Percentiles rank a stretch among this genome's conserved stretches.
phyloP scores from a whole-genome alignment of 305 asterid species.

The Fraxinus sp. region DNA sequence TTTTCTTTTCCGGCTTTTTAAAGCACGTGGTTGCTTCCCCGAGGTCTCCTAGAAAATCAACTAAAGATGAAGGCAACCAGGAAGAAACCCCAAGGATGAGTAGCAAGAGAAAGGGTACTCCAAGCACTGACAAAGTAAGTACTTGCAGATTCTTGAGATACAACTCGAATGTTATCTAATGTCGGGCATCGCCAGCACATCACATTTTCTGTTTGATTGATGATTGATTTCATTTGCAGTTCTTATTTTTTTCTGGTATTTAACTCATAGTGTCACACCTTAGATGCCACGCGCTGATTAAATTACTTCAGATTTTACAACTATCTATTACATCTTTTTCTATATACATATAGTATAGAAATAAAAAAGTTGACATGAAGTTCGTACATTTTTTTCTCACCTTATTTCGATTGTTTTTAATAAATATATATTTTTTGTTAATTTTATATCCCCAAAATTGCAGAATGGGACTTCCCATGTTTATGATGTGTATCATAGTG shows the following conservation, averaged over 20 bases:
- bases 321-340: neutral
- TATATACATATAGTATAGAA: neutral
- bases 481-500: neutral
- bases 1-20: conserved; percentile 22
- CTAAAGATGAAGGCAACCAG: conserved; percentile 42
- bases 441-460: neutral
- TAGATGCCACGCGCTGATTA: neutral
- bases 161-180: neutral
- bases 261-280: neutral
- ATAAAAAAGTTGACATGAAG: neutral
- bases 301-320: neutral
- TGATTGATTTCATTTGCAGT: conserved; percentile 5
- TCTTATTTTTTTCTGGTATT: neutral
- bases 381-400: neutral
- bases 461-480: neutral
- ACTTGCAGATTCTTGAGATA: conserved; percentile 10
- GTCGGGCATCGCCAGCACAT: neutral
- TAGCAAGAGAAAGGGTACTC: conserved; percentile 62
- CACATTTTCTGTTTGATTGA: neutral
- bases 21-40: conserved; percentile 47
- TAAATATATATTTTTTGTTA: neutral
- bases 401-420: neutral
- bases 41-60: conserved; percentile 51
- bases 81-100: conserved; percentile 58
- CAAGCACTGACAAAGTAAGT: conserved; percentile 61